Percentiles rank a stretch among this genome's conserved stretches.
These are phyloP conservation scores for Lentinus brumalis DNA, from an alignment of 768 basidiomycete species.

Conservation along the genomic window DNA sequence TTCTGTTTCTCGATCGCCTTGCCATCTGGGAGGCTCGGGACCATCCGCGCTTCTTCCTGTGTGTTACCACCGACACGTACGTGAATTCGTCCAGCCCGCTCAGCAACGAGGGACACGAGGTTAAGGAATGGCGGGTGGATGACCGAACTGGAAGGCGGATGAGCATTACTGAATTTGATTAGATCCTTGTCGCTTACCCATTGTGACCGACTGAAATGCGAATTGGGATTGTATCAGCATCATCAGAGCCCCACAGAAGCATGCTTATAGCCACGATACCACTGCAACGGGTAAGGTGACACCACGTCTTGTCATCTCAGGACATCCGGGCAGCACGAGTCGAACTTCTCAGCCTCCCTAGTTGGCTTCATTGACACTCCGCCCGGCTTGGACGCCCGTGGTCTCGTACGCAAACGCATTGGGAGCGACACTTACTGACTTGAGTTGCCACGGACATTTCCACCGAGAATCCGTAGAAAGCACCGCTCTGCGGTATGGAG, in stretches of 20 bases:
- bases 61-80: constrained; percentile 51
- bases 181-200: constrained; percentile 37
- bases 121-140: constrained; percentile 56
- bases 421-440: constrained; percentile 49
- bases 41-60: constrained; percentile 51
- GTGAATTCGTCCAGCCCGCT: constrained; percentile 44
- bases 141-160: constrained; percentile 40
- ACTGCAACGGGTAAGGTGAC: constrained; percentile 49
- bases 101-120: constrained; percentile 45
- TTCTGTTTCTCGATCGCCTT: constrained; percentile 55
- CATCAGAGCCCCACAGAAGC: neutral
- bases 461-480: constrained; percentile 75
- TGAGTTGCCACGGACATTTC: constrained; percentile 74
- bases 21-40: constrained; percentile 49
- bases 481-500: constrained; percentile 48
- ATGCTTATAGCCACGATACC: neutral
- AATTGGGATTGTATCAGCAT: neutral
- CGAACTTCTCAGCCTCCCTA: no score
- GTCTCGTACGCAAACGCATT: constrained; percentile 25
- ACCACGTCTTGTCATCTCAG: constrained; percentile 31
- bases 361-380: no score
- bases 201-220: constrained; percentile 50
- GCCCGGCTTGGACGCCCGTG: no score
- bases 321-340: no score
- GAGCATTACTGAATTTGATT: neutral